Evolutionary conservation across 768 basidiomycete genomes (phyloP), one percentile per base, ranked within the genome.

Genomic region (Amanita pallidorosea): DNA sequence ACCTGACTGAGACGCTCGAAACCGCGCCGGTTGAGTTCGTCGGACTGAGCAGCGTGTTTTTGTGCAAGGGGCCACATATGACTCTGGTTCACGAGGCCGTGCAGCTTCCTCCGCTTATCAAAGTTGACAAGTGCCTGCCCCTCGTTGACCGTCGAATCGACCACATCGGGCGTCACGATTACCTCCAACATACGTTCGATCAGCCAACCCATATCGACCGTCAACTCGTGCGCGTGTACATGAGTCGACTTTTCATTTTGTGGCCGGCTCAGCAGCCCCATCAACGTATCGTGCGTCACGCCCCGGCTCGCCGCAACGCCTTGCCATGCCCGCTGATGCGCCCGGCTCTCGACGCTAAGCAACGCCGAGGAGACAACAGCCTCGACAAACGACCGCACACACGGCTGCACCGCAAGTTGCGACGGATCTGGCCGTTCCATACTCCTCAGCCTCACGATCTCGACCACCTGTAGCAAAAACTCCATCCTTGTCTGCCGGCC

Each of bases 101-200:
- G 80, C 18, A 91, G 64, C 54, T 85, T 79, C 88, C 88, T 78
- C 55, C 89, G 76, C 59, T 92, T 92, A 55, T 89, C 83, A 56
- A 89, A 79, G 59, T 89, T 91, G 41, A 92, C 75, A 34, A 91
- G 74, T 34, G 68, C 73, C 38, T 75, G 73, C 33, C 71, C 72
- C 54, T 80, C 79, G 33, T 74, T 73, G n/a, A 68, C 61, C 1
- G 71, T 60, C 13, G 79, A 72, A 43, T 80, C 76, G 7, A 88
- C 65, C 13, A 81, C 70, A 61, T 92, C 87, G 3, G 87, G 81
- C 47, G 81, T 74, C 23, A 82, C 80, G 53, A 90, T 77, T 43
- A 91, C 70, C 61, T 91, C 89, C 33, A 91, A 66, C 65, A 91
- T 77, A 40, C 87, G 77, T 62, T 92, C 89, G 52, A 92, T 61